phyloP scores from a whole-genome alignment of 1,139 yeast genomes.

The Suhomyces yuchorum region DNA sequence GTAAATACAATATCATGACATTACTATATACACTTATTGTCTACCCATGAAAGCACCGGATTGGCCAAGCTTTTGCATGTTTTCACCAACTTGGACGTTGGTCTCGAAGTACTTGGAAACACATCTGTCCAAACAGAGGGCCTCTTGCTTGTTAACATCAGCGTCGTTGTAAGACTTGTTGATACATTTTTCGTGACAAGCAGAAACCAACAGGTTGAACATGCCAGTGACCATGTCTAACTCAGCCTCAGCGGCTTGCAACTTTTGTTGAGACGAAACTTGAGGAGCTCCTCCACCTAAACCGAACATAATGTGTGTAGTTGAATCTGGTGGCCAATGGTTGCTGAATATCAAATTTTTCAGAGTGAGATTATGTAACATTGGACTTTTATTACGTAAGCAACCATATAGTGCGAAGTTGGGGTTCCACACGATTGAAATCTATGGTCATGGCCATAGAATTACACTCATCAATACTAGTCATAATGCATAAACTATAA shows the following conservation, averaged over 20 bases:
- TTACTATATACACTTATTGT: conserved; percentile 23
- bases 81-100: conserved; percentile 93
- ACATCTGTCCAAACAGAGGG: conserved; percentile 94
- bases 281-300: conserved; percentile 78
- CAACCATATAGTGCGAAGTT: not conserved
- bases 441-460: too few species aligned
- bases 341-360: conserved; percentile 13
- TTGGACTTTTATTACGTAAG: conserved; percentile 1
- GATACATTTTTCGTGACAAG: conserved; percentile 91
- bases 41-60: conserved; percentile 55
- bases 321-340: conserved; percentile 10
- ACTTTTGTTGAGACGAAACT: conserved; percentile 70
- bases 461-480: not conserved
- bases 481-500: conserved; percentile 12
- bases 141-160: conserved; percentile 80
- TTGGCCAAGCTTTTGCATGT: conserved; percentile 76
- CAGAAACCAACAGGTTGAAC: conserved; percentile 84
- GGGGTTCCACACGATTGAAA: too few species aligned
- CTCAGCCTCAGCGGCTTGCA: conserved; percentile 82
- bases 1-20: conserved; percentile 12
- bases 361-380: conserved; percentile 11
- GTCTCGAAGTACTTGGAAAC: conserved; percentile 96
- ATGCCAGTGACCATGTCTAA: conserved; percentile 95
- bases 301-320: conserved; percentile 57
- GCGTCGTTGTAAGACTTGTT: conserved; percentile 66